Conservation (phyloP, 768 basidiomycete genomes). For the Boletus pseudopeckii region DNA sequence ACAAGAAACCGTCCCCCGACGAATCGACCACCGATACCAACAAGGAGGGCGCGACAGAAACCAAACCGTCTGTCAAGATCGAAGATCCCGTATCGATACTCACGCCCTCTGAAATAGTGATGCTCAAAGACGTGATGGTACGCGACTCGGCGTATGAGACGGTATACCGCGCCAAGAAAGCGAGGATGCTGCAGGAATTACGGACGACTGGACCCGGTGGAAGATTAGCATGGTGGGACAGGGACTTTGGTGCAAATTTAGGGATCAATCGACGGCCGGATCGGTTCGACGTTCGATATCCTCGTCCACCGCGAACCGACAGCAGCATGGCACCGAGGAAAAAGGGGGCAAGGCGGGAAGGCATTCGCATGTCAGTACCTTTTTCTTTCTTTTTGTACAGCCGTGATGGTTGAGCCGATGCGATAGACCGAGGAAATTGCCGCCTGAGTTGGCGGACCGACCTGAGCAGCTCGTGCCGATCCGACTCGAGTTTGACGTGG, state of each 20-base stretch:
- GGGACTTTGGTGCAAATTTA: constrained; percentile 40
- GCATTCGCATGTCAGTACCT: constrained; percentile 69
- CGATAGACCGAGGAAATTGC: constrained; percentile 57
- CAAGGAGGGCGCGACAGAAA: constrained; percentile 19
- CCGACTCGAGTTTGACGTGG: constrained; percentile 94
- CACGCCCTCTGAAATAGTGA: constrained; percentile 29
- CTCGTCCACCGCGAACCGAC: constrained; percentile 40
- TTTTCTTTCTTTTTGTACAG: not conserved
- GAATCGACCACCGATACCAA: constrained; percentile 11
- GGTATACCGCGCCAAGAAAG: constrained; percentile 46
- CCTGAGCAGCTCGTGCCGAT: constrained; percentile 89
- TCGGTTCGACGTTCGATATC: constrained; percentile 55
- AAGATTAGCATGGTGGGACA: constrained; percentile 61
- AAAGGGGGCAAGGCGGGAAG: constrained; percentile 60
- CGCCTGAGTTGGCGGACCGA: constrained; percentile 51
- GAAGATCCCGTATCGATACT: constrained; percentile 29
- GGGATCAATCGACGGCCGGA: constrained; percentile 29
- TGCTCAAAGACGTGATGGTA: constrained; percentile 36
- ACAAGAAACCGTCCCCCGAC: constrained; percentile 20
- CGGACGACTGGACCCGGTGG: constrained; percentile 41
- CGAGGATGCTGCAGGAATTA: constrained; percentile 50
- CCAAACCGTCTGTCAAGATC: constrained; percentile 10
- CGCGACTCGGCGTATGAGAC: constrained; percentile 47
- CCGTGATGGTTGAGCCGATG: not conserved
- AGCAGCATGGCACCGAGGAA: constrained; percentile 36